Evolutionary conservation across 1,284 basidiomycete species (phyloP).

Genomic region (Athelia psychrophila): DNA sequence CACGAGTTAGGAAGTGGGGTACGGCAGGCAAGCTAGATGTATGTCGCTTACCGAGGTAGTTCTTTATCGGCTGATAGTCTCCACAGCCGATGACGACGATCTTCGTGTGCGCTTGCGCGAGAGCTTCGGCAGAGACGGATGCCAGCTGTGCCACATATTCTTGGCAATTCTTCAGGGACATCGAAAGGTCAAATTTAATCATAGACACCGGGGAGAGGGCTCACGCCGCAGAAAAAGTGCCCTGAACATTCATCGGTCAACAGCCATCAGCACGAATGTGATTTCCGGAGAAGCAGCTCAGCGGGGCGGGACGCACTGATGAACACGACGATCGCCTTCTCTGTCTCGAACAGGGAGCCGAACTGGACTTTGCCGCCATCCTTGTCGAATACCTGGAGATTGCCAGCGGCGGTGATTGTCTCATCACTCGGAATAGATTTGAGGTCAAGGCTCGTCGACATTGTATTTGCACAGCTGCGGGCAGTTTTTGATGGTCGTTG

Average conservation of each 20-base stretch:
- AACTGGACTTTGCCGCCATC: constrained; percentile 46
- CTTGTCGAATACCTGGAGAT: constrained; percentile 38
- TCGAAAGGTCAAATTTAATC: no score
- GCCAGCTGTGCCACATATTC: constrained; percentile 53
- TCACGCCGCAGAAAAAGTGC: constrained; percentile 66
- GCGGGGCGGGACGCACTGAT: constrained; percentile 43
- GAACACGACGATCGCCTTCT: constrained; percentile 61
- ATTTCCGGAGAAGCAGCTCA: no score
- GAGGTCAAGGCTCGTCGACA: no score
- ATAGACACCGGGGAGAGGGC: constrained; percentile 12
- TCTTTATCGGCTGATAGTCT: constrained; percentile 48
- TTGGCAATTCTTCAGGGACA: constrained; percentile 36
- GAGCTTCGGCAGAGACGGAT: constrained; percentile 36
- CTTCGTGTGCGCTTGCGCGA: constrained; percentile 40
- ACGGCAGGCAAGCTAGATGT: no score
- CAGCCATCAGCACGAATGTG: no score
- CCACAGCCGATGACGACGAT: constrained; percentile 65
- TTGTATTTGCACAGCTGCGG: no score
- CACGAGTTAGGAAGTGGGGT: neutral
- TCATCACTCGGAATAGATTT: no score
- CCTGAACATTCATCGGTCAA: no score
- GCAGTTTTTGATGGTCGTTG: no score
- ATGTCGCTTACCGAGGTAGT: constrained; percentile 43
- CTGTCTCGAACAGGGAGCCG: constrained; percentile 42
- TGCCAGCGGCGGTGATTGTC: constrained; percentile 30